phyloP scores from a whole-genome alignment of 208 protist species.

The Lotmaria passim region DNA sequence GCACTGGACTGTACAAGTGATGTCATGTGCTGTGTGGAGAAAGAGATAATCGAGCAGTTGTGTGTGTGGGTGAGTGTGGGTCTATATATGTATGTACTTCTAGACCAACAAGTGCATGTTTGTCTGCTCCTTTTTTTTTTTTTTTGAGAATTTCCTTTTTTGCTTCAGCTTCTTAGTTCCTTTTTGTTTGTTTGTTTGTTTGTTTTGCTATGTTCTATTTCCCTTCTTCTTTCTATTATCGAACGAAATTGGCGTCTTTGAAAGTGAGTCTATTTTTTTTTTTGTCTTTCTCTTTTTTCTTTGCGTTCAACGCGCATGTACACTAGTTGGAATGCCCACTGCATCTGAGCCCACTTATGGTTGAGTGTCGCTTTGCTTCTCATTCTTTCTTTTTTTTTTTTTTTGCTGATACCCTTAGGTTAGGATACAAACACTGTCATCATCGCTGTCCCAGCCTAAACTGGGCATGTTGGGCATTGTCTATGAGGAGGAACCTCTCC shows the following conservation, averaged over 20 bases:
- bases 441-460: background rate
- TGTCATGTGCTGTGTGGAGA: background rate
- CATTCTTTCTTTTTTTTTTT: conserved; percentile 28
- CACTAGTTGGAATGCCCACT: background rate
- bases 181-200: too few species aligned
- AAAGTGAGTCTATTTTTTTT: too few species aligned
- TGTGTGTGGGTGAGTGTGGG: conserved; percentile 7
- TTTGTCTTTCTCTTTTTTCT: conserved; percentile 11
- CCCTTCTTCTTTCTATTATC: background rate
- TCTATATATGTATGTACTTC: background rate
- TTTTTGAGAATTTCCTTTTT: background rate
- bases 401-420: background rate
- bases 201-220: too few species aligned
- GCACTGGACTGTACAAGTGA: background rate
- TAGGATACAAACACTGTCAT: background rate
- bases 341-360: conserved; percentile 18
- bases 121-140: background rate
- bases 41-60: too few species aligned
- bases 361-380: conserved; percentile 21
- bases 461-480: too few species aligned
- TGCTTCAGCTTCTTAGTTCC: background rate
- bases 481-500: too few species aligned
- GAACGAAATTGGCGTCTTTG: too few species aligned
- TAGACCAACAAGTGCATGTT: background rate
- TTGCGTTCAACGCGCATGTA: too few species aligned